Percentiles rank a stretch among this genome's conserved stretches.
Evolutionary conservation across 148 eudicot genomes (phyloP).

Genomic region (Chenopodium quinoa): DNA sequence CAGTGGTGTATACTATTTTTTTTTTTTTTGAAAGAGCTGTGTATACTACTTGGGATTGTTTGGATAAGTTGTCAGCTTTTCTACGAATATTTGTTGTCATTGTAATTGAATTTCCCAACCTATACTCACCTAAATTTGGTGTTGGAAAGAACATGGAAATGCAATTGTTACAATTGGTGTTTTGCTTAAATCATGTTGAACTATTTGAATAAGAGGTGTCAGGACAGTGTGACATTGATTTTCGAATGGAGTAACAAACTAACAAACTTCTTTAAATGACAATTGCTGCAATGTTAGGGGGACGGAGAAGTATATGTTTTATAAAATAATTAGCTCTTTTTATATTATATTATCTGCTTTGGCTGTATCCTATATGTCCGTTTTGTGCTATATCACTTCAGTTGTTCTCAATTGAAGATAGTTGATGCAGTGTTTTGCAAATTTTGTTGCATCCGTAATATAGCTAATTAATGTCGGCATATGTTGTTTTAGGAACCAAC

Average conservation of each 20-base stretch:
- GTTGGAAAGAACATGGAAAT: background rate
- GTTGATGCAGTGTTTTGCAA: background rate
- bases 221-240: too few species aligned
- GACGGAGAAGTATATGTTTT: background rate
- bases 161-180: background rate
- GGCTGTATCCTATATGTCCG: background rate
- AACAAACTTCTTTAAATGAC: too few species aligned
- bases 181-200: background rate
- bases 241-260: too few species aligned
- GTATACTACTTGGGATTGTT: background rate
- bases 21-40: background rate
- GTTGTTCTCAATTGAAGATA: background rate
- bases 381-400: background rate
- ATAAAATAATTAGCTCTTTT: background rate
- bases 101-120: background rate
- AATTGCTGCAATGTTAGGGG: too few species aligned
- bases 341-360: background rate
- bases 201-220: too few species aligned
- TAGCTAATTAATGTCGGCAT: slow-evolving; percentile 11
- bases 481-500: slow-evolving; percentile 41
- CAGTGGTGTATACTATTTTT: background rate
- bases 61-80: background rate
- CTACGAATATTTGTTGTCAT: background rate
- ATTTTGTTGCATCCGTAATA: slow-evolving; percentile 5
- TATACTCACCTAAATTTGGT: background rate